Conservation (phyloP, 306 rosid species). For the Lithocarpus polystachyus region DNA sequence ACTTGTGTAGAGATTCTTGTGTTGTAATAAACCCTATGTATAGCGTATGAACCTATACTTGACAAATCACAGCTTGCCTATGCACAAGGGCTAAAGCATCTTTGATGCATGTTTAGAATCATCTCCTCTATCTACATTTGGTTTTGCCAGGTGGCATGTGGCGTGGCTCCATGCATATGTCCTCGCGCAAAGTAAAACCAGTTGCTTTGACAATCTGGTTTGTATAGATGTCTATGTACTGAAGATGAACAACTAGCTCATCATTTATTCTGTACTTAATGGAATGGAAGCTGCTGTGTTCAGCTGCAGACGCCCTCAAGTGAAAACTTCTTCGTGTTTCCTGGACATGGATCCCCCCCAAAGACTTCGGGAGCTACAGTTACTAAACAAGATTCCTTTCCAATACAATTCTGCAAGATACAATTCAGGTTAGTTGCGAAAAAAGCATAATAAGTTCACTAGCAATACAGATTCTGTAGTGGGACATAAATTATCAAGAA, state of each 20-base stretch:
- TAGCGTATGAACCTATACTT: slow-evolving; percentile 27
- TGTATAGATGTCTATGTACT: slow-evolving; percentile 6
- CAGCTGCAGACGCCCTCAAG: slow-evolving; percentile 55
- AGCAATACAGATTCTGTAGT: not conserved
- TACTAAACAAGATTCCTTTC: slow-evolving; percentile 50
- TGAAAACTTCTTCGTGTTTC: slow-evolving; percentile 47
- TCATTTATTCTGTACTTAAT: slow-evolving; percentile 26
- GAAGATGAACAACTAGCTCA: slow-evolving; percentile 21
- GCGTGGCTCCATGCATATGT: slow-evolving; percentile 1
- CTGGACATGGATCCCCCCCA: slow-evolving; percentile 71
- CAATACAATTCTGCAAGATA: slow-evolving; percentile 55
- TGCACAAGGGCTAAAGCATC: slow-evolving; percentile 17
- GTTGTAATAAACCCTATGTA: slow-evolving; percentile 30
- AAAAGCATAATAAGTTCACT: not conserved
- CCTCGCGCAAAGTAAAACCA: not conserved
- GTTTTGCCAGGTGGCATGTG: not conserved
- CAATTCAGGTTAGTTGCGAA: not conserved
- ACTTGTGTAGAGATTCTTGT: not conserved
- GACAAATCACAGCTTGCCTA: slow-evolving; percentile 29
- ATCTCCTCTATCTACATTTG: slow-evolving; percentile 46
- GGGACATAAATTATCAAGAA: not conserved
- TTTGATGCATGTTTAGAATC: slow-evolving; percentile 23
- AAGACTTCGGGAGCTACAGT: slow-evolving; percentile 47
- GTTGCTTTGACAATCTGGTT: slow-evolving; percentile 19
- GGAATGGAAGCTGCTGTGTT: slow-evolving; percentile 15